Conservation (phyloP, 176 grass and related monocot genomes). For the Saccharum officinarum region DNA sequence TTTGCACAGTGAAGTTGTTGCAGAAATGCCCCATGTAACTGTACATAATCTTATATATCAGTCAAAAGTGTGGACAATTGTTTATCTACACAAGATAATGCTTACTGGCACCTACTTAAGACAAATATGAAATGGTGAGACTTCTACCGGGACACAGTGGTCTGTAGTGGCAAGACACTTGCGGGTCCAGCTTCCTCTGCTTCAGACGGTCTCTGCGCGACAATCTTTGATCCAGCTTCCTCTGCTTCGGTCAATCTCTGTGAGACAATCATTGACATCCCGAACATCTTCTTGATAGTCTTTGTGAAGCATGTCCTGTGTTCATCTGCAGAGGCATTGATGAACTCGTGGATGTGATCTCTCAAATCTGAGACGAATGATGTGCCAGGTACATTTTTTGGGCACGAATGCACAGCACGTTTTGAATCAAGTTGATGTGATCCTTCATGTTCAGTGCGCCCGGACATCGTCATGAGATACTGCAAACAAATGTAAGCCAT, state of each 20-base stretch:
- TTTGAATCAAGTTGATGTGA: slow-evolving; percentile 28
- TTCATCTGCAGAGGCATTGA: slow-evolving; percentile 77
- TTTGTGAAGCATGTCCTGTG: slow-evolving; percentile 73
- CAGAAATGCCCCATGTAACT: not conserved
- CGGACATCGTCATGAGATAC: slow-evolving; percentile 10
- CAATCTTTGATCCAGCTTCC: slow-evolving; percentile 37
- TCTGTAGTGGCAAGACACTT: slow-evolving; percentile 62
- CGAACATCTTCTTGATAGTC: slow-evolving; percentile 78
- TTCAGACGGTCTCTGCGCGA: not conserved
- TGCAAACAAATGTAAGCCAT: slow-evolving; percentile 14
- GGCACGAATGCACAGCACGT: slow-evolving; percentile 47
- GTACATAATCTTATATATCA: slow-evolving; percentile 23
- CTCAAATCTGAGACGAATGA: slow-evolving; percentile 64
- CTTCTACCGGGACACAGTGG: slow-evolving; percentile 35
- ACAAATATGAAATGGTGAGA: not conserved
- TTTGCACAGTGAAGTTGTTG: slow-evolving; percentile 21
- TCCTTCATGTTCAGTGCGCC: not conserved
- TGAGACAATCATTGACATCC: slow-evolving; percentile 49
- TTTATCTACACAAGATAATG: slow-evolving; percentile 8
- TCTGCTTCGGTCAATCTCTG: not conserved
- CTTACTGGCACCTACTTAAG: not conserved
- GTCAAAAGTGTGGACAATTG: not conserved
- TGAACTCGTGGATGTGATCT: slow-evolving; percentile 72
- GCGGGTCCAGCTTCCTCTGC: slow-evolving; percentile 11
- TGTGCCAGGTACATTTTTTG: slow-evolving; percentile 57